These are phyloP conservation scores for Capsicum baccatum DNA, from an alignment of 257 asterid species.

Conservation along the genomic window DNA sequence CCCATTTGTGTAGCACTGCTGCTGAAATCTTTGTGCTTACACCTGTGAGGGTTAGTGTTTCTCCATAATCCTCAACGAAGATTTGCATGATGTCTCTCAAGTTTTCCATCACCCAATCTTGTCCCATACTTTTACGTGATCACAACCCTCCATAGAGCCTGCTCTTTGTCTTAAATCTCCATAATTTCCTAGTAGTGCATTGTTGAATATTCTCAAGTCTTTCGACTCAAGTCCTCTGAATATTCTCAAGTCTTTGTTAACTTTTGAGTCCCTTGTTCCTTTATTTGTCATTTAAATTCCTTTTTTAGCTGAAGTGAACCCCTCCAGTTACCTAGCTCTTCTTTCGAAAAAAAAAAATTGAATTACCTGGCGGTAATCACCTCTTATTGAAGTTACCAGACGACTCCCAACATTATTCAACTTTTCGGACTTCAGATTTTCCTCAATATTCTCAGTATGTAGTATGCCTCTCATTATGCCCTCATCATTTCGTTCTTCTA, in stretches of 20 bases:
- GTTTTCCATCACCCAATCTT: not conserved
- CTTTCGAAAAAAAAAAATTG: not conserved
- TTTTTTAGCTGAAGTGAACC: not conserved
- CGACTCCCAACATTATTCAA: not conserved
- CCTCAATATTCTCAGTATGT: not conserved
- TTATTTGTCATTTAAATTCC: not conserved
- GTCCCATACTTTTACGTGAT: not conserved
- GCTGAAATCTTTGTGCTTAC: not conserved
- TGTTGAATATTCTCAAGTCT: not conserved
- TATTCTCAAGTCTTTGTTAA: not conserved
- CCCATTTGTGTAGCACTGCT: not conserved
- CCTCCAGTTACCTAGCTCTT: not conserved
- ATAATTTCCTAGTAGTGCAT: not conserved
- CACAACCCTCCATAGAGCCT: not conserved
- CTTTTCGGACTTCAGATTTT: not conserved
- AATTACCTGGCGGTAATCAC: not conserved
- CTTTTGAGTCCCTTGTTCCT: not conserved
- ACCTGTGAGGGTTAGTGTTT: not conserved
- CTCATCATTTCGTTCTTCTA: not conserved
- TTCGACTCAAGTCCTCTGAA: not conserved
- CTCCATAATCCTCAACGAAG: not conserved
- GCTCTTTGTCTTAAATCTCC: not conserved
- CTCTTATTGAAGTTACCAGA: not conserved
- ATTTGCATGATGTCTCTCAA: not conserved
- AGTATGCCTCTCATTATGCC: not conserved